Conservation (phyloP, 169 alveolate species). For the Plasmodium reichenowi region DNA sequence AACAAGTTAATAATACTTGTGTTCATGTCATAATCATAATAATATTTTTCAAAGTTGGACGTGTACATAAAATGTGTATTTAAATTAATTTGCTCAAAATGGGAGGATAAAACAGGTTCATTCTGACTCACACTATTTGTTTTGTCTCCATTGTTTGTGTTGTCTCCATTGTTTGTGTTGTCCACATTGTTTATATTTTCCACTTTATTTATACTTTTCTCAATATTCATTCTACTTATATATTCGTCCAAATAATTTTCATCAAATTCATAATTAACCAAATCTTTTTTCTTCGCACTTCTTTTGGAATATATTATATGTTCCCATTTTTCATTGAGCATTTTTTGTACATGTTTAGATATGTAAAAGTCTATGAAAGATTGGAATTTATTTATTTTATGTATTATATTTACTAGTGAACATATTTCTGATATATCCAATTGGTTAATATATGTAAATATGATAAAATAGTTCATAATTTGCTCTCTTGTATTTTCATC, state of each 20-base stretch:
- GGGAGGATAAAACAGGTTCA: neutral
- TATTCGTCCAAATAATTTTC: conserved; percentile 62
- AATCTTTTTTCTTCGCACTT: conserved; percentile 1
- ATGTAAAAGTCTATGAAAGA: conserved; percentile 59
- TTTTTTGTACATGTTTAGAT: conserved; percentile 45
- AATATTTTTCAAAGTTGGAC: conserved; percentile 36
- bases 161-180: neutral
- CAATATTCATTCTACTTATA: conserved; percentile 20
- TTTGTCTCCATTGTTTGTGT: neutral
- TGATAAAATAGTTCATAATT: conserved; percentile 50
- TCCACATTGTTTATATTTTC: neutral
- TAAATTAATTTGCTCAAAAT: conserved; percentile 58
- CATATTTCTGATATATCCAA: conserved; percentile 46
- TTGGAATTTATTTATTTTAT: conserved; percentile 37
- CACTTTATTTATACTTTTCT: neutral
- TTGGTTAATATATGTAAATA: conserved; percentile 43
- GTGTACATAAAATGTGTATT: conserved; percentile 29
- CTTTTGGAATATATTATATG: neutral
- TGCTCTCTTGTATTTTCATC: conserved; percentile 50
- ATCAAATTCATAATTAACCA: conserved; percentile 24
- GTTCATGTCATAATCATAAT: conserved; percentile 36
- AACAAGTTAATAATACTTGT: conserved; percentile 30
- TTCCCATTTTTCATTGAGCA: conserved; percentile 11
- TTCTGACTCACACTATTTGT: neutral
- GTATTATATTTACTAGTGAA: conserved; percentile 22